These are phyloP conservation scores for Boletus rex-veris DNA, from an alignment of 768 basidiomycete species.

Conservation along the genomic window DNA sequence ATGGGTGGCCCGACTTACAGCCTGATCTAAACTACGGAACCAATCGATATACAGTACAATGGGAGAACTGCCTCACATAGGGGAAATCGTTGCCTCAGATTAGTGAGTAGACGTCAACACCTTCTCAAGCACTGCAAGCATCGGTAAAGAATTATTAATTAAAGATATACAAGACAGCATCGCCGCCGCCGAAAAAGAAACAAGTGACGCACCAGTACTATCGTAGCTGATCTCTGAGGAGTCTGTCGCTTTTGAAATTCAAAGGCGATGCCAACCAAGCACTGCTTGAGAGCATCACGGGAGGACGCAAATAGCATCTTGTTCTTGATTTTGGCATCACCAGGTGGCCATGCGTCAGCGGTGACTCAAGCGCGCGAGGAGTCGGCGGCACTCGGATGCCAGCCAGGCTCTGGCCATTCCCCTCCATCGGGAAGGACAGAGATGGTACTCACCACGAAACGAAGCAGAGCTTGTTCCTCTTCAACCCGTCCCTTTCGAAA, in stretches of 20 bases:
- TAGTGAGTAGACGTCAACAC: slow-evolving; percentile 14
- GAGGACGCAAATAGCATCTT: slow-evolving; percentile 96
- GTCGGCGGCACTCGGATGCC: not conserved
- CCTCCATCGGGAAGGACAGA: too few relatives aligned
- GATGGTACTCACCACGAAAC: slow-evolving; percentile 63
- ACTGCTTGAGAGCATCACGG: slow-evolving; percentile 69
- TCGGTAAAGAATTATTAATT: not conserved
- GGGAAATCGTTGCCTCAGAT: not conserved
- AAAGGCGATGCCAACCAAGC: slow-evolving; percentile 69
- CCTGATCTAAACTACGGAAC: not conserved
- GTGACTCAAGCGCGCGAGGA: not conserved
- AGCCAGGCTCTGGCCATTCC: not conserved
- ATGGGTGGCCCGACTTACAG: not conserved
- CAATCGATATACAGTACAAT: not conserved
- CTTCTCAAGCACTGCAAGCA: slow-evolving; percentile 18
- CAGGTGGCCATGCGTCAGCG: slow-evolving; percentile 27
- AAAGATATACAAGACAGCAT: not conserved
- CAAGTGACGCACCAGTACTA: slow-evolving; percentile 50
- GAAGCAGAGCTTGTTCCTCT: slow-evolving; percentile 85
- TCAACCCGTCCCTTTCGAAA: slow-evolving; percentile 60
- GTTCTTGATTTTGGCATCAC: slow-evolving; percentile 77
- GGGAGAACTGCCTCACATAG: not conserved
- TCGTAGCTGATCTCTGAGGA: slow-evolving; percentile 67
- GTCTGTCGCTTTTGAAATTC: slow-evolving; percentile 91
- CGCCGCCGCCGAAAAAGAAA: not conserved